Base-by-base conservation (phyloP, 176 grass and related monocot species). In the Zoysia pacifica region DNA sequence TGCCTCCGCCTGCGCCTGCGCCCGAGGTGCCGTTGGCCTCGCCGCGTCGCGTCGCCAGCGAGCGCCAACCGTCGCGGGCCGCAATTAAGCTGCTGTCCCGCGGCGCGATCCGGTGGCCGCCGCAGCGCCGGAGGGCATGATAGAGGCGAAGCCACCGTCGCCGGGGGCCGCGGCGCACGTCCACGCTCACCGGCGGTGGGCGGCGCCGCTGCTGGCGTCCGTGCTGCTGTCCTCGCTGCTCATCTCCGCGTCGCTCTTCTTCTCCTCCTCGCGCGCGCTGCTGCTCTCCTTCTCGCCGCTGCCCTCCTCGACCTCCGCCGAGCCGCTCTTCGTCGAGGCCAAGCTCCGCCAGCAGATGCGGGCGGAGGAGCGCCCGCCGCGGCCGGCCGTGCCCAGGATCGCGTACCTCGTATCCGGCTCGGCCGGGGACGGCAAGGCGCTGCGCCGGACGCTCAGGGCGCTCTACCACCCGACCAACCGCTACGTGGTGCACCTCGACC, bases 381-480 rank as follows among this genome's bases (percentile, higher is more conserved):
- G 55, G 49, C 7, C 36, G 37, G 67, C 83, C 61, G 83, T 94
- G 70, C 91, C 94, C 11, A 80, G 84, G 54, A 87, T 97, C 42
- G 91, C 94, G 2, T 97, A 97, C 65, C 91, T 97, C 67, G 37
- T 97, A 20, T 97, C 94, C 19, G 94, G 94, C 79, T 93, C 94
- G 37, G 82, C 77, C 4, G 94, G 94, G 41, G 94, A 97, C 77
- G 91, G 91, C 39, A 54, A 48, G 62, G 85, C 81, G 18, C 89
- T 97, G 85, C 79, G 83, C 12, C 88, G 94, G 37, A 89, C 91
- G 51, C 94, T 97, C 40, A 76, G 79, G 66, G 88, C 86, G 55
- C 86, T 93, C 55, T 97, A 93, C 75, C 94, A 97, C 76, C 94
- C 91, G 51, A 28, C 62, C 2, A 97, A 97, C 77, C 76, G 55